Evolutionary conservation across 176 grass and related monocot species (phyloP).

Genomic region (Saccharum officinarum): DNA sequence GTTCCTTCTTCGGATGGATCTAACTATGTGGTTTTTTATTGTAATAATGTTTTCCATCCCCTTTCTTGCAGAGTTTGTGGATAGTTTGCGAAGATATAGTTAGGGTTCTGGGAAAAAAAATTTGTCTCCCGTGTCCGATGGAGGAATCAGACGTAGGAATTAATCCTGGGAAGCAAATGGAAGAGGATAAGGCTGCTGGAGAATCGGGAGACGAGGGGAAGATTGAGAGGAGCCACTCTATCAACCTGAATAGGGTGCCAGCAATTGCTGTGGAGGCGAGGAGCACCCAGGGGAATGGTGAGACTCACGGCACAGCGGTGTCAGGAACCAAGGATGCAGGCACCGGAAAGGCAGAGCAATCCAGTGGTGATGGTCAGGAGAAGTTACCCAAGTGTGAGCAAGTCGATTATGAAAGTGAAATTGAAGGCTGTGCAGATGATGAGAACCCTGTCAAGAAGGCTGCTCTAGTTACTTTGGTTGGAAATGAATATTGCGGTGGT

Average conservation of each 20-base stretch:
- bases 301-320: not conserved
- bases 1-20: constrained; percentile 7
- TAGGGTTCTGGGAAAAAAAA: constrained; percentile 20
- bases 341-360: not conserved
- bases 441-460: constrained; percentile 16
- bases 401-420: constrained; percentile 23
- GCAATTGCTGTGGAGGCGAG: not conserved
- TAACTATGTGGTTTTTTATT: not conserved
- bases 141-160: constrained; percentile 21
- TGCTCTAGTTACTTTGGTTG: constrained; percentile 3
- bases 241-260: constrained; percentile 62
- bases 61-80: constrained; percentile 22
- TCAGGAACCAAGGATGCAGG: not conserved
- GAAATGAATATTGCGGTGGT: constrained; percentile 14
- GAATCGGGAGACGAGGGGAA: constrained; percentile 13
- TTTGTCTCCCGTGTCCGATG: not conserved
- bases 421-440: not conserved
- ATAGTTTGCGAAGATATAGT: not conserved
- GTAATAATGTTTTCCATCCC: not conserved
- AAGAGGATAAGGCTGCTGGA: constrained; percentile 4
- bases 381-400: constrained; percentile 37
- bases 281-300: not conserved
- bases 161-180: constrained; percentile 17
- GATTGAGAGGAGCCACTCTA: constrained; percentile 40
- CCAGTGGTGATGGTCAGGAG: constrained; percentile 2